Percentiles rank a stretch among this genome's conserved stretches.
phyloP scores from a whole-genome alignment of 2,329 filamentous ascomycete genomes.

The Acrodontium crateriforme region DNA sequence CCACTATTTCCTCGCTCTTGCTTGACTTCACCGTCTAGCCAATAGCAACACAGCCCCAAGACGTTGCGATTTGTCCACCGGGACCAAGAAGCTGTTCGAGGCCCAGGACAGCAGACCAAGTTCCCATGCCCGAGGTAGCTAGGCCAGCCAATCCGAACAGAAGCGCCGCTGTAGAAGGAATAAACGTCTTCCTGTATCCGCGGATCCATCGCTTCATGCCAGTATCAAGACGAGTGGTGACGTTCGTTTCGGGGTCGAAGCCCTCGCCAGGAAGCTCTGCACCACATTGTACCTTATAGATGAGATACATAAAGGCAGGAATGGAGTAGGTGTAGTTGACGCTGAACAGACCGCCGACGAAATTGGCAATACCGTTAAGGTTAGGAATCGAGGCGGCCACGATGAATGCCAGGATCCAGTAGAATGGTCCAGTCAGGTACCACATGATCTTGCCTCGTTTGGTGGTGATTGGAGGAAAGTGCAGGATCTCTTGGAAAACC shows the following conservation, averaged over 20 bases:
- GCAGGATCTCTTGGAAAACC: constrained; percentile 37
- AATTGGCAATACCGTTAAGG: constrained; percentile 17
- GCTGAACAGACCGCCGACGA: constrained; percentile 41
- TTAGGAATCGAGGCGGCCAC: constrained; percentile 41
- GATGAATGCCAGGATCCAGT: constrained; percentile 44
- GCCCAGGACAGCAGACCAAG: constrained; percentile 25
- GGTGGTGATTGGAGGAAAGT: constrained; percentile 34
- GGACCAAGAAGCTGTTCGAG: constrained; percentile 21
- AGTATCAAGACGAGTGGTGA: constrained; percentile 20
- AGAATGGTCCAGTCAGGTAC: constrained; percentile 38
- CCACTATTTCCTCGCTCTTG: too few relatives aligned
- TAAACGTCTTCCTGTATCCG: constrained; percentile 24
- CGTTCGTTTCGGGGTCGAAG: constrained; percentile 30
- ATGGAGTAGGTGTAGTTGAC: constrained; percentile 47
- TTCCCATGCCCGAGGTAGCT: constrained; percentile 26
- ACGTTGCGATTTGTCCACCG: constrained; percentile 5
- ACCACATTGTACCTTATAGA: constrained; percentile 27
- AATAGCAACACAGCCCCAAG: constrained; percentile 4
- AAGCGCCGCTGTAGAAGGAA: constrained; percentile 16
- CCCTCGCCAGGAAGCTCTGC: constrained; percentile 30
- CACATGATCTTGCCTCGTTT: constrained; percentile 37
- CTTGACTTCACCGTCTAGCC: too few relatives aligned
- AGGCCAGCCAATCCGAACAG: constrained; percentile 27
- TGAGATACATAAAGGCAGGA: constrained; percentile 36
- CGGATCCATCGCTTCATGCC: constrained; percentile 28